Evolutionary conservation across 495 filamentous ascomycete genomes (phyloP).

Genomic region (Xylaria cubensis): DNA sequence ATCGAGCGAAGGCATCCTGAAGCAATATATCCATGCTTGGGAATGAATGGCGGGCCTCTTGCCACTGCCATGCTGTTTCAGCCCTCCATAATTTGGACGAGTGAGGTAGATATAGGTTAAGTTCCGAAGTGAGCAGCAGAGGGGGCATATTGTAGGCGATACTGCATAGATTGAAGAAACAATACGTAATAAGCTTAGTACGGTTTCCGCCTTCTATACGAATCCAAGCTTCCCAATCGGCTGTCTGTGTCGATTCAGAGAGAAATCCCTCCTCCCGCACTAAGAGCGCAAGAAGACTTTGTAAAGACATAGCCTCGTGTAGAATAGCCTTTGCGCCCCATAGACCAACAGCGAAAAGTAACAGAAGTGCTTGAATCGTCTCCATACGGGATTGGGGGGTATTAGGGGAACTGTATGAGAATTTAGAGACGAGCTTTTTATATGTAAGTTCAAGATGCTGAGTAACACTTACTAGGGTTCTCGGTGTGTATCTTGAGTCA

Average conservation of each 20-base stretch:
- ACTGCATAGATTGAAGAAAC: constrained; percentile 65
- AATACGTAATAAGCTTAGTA: constrained; percentile 64
- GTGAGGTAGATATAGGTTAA: constrained; percentile 66
- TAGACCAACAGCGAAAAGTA: constrained; percentile 63
- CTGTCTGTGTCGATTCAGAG: constrained; percentile 47
- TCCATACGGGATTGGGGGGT: constrained; percentile 61
- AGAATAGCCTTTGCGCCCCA: constrained; percentile 64
- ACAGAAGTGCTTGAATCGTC: constrained; percentile 62
- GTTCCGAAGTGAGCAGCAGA: constrained; percentile 65
- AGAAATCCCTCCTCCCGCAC: constrained; percentile 61
- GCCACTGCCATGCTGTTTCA: constrained; percentile 57
- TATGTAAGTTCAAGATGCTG: background rate
- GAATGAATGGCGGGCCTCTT: constrained; percentile 52
- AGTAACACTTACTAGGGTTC: constrained; percentile 54
- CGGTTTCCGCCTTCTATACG: constrained; percentile 58
- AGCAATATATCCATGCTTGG: constrained; percentile 54
- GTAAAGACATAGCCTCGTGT: constrained; percentile 61
- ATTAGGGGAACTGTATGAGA: constrained; percentile 49
- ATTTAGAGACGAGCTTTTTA: constrained; percentile 31
- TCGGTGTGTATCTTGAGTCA: constrained; percentile 59
- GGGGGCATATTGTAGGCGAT: constrained; percentile 65
- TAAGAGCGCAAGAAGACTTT: constrained; percentile 59
- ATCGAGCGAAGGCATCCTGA: constrained; percentile 55
- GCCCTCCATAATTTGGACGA: constrained; percentile 60
- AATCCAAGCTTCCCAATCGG: constrained; percentile 67